phyloP scores from a whole-genome alignment of 345 rosid species.

The Citropsis articulata region DNA sequence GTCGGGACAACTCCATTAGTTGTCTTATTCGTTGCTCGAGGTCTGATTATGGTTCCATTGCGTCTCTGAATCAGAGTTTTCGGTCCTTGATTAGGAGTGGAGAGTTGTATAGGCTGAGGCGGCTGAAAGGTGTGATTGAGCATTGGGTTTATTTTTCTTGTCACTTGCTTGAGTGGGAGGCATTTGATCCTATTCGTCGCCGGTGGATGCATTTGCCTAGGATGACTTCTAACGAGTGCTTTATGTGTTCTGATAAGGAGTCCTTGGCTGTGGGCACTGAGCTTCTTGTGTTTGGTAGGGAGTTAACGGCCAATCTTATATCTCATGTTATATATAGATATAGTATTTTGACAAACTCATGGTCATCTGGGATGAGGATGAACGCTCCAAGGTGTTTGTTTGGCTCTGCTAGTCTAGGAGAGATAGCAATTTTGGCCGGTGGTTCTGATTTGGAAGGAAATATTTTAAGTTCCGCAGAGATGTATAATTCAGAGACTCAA shows the following conservation, averaged over 20 bases:
- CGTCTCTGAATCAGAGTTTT: conserved; percentile 59
- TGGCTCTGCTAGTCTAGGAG: conserved; percentile 92
- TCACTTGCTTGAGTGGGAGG: conserved; percentile 83
- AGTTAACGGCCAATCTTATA: conserved; percentile 37
- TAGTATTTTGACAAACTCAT: conserved; percentile 73
- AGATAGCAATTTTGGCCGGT: conserved; percentile 82
- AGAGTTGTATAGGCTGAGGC: conserved; percentile 63
- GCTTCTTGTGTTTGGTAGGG: conserved; percentile 83
- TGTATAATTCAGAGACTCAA: conserved; percentile 87
- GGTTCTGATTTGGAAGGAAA: conserved; percentile 72
- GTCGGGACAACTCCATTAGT: conserved; percentile 71
- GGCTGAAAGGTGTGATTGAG: conserved; percentile 53
- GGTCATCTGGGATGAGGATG: conserved; percentile 81
- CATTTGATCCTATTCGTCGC: conserved; percentile 67
- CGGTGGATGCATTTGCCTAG: conserved; percentile 86
- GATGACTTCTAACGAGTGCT: conserved; percentile 68
- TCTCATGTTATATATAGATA: conserved; percentile 67
- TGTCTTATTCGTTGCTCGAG: conserved; percentile 76
- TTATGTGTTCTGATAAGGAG: conserved; percentile 76
- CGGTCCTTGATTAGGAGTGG: conserved; percentile 67
- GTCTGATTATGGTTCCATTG: conserved; percentile 81
- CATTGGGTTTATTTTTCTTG: conserved; percentile 96
- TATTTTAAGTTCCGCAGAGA: conserved; percentile 63
- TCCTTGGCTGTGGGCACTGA: conserved; percentile 95
- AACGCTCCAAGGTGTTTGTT: conserved; percentile 85